Base-by-base conservation (phyloP, 768 basidiomycete genomes). In the Hemileccinum rubropunctum region DNA sequence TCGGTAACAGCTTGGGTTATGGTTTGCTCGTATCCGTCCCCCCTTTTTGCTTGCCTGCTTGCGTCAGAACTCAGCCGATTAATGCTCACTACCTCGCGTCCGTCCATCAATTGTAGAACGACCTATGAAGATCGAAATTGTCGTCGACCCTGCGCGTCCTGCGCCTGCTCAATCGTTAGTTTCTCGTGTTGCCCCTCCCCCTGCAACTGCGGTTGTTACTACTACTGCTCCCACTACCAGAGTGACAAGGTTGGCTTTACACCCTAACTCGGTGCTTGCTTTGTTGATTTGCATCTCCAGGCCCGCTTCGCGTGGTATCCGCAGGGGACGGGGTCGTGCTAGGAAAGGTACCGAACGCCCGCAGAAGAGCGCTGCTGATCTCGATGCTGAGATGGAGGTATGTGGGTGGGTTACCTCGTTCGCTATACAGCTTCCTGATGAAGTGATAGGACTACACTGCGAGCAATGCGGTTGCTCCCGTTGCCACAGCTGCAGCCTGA, bases 321-420 rank as follows among this genome's bases (percentile, higher is more conserved):
- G 82, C 14, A 75, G 78, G 47, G 71, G 72, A 34, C 73, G 77
- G 56, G 71, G 70, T 13, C 67, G 69, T 20, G 65, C 65, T 35
- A 75, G 79, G 59, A 81, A 79, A 60, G 65, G 57, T 36, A 50
- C 15, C 15, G 83, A 88, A 46, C 75, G 91, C 55, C 80, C 88
- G 5, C 73, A 76, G 48, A 95, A 95, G 76, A 82, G 83, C 18
- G 91, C 76, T 3, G 95, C 91, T 28, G 91, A 95, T 65, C 81
- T 98, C 37, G 95, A 98, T 66, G 93, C 95, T 8, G 95, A 98
- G 77, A 98, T 98, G 95, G 89, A 89, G 81, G 95, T 95, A 51
- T 34, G 83, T 66, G n/a, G n/a, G 21, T 36, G 7, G 13, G 4
- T 17, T 4, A 1, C 0, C 2, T 39, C 11, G 1, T 40, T 34